Evolutionary conservation across 345 rosid genomes (phyloP).

Genomic region (Acer saccharum): DNA sequence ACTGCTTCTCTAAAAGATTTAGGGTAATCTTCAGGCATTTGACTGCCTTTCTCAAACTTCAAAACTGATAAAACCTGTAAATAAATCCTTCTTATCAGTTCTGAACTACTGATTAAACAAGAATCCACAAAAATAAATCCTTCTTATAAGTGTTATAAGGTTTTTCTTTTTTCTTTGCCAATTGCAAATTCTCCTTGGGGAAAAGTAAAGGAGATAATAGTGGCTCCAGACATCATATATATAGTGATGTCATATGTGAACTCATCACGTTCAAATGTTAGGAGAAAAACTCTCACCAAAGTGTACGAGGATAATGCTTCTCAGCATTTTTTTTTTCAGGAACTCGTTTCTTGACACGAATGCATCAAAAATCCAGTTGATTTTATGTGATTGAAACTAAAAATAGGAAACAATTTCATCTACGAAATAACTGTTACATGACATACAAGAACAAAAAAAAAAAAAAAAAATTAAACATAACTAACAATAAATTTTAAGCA

Average conservation of each 20-base stretch:
- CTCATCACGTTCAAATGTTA: not conserved
- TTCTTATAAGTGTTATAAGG: not conserved
- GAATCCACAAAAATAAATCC: no score
- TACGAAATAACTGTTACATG: not conserved
- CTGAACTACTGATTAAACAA: not conserved
- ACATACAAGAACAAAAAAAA: not conserved
- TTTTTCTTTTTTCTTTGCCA: not conserved
- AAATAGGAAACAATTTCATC: not conserved
- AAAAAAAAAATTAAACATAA: not conserved
- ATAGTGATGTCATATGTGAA: not conserved
- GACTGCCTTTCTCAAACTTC: constrained; percentile 71
- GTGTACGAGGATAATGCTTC: not conserved
- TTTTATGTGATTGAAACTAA: not conserved
- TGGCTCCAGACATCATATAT: not conserved
- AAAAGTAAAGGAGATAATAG: not conserved
- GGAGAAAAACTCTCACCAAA: not conserved
- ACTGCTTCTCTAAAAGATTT: constrained; percentile 69
- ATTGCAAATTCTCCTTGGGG: not conserved
- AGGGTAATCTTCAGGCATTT: constrained; percentile 76
- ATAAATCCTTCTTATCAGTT: not conserved
- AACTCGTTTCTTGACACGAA: not conserved
- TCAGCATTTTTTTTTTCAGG: not conserved
- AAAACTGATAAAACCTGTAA: constrained; percentile 73
- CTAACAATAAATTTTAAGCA: not conserved
- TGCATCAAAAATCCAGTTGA: not conserved